Percentiles rank a stretch among this genome's conserved stretches.
These are phyloP conservation scores for Chrysoporthe puriensis DNA, from an alignment of 2,329 filamentous ascomycete species.

Conservation along the genomic window DNA sequence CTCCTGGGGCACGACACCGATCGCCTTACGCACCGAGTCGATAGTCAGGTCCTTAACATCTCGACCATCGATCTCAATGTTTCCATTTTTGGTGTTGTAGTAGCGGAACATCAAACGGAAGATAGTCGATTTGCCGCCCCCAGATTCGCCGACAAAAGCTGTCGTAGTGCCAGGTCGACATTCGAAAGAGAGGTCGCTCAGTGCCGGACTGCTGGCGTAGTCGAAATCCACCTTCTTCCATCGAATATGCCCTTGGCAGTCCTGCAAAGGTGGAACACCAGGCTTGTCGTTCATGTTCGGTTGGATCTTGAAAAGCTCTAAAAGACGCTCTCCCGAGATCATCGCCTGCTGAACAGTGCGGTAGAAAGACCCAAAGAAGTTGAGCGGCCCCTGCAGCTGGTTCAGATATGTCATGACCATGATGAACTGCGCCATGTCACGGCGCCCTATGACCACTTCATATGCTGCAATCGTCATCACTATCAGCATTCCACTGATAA, in stretches of 20 bases:
- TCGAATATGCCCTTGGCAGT: slow-evolving; percentile 78
- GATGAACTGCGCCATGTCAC: slow-evolving; percentile 73
- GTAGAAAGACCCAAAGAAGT: slow-evolving; percentile 95
- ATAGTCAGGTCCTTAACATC: slow-evolving; percentile 88
- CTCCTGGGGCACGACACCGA: slow-evolving; percentile 96
- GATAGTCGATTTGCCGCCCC: slow-evolving; percentile 94
- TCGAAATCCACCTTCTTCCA: slow-evolving; percentile 91
- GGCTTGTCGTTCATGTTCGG: slow-evolving; percentile 85
- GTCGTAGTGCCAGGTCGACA: slow-evolving; percentile 91
- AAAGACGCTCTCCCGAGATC: slow-evolving; percentile 93
- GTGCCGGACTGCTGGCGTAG: slow-evolving; percentile 87
- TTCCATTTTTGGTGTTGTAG: slow-evolving; percentile 82
- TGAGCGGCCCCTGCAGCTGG: slow-evolving; percentile 78
- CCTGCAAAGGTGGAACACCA: slow-evolving; percentile 62
- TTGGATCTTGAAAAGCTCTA: slow-evolving; percentile 95
- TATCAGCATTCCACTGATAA: slow-evolving; percentile 74
- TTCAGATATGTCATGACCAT: slow-evolving; percentile 75
- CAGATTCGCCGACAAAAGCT: slow-evolving; percentile 93
- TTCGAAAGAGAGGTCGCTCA: slow-evolving; percentile 82
- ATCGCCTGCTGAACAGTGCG: slow-evolving; percentile 93
- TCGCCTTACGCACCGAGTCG: slow-evolving; percentile 86
- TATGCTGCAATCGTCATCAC: slow-evolving; percentile 76
- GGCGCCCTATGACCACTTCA: slow-evolving; percentile 70
- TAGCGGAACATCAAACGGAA: slow-evolving; percentile 96
- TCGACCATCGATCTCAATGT: slow-evolving; percentile 81